Evolutionary conservation across 805 yeast species (phyloP), one percentile per base, ranked within the genome.

Genomic region (Lachancea nothofagi): DNA sequence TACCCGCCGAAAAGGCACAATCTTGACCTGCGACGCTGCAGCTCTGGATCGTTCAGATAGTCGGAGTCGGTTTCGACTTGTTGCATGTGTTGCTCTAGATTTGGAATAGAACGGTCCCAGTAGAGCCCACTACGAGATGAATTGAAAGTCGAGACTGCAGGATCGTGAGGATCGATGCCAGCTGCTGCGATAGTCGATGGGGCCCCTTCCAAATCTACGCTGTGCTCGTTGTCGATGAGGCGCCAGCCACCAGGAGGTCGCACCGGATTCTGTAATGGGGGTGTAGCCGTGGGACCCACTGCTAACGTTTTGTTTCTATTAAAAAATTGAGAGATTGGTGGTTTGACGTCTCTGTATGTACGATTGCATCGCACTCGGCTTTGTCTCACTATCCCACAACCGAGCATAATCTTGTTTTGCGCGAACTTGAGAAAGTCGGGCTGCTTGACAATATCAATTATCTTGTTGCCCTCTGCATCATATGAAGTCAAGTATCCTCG

Each of bases 381-480:
- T 27, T 51, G 48, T 9, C 57, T 52, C n/a, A 54, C 55, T 23
- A 60, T 38, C 3, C 65, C 53, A 55, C 68, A 51, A 45, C 71
- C 56, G 42, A 64, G 32, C 61, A 61, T 61, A 20, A 66, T 57
- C 40, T 67, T 67, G 37, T 57, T 62, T 44, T 66, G 69, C 1
- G 67, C 71, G 40, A 59, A 54, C 35, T 57, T 65, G 29, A 67
- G 41, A 32, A 66, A 66, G 38, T 61, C 64, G 4, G 71, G 72
- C 22, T 65, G 62, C 46, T 53, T 65, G 1, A 61, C 49, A 5
- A 65, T 64, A 20, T 62, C 57, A 17, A 66, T 59, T 15, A 78
- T 72, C 53, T 77, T 79, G 45, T 75, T 69, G 8, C 89, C 89
- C 0, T 83, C 74, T 21, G 72, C 69, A 61, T 82, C 87, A 51